A percentile compares a stretch with the other conserved stretches of the same genome.
These are phyloP conservation scores for Magnusiomyces suaveolens DNA, from an alignment of 1,139 yeast species.

Conservation along the genomic window DNA sequence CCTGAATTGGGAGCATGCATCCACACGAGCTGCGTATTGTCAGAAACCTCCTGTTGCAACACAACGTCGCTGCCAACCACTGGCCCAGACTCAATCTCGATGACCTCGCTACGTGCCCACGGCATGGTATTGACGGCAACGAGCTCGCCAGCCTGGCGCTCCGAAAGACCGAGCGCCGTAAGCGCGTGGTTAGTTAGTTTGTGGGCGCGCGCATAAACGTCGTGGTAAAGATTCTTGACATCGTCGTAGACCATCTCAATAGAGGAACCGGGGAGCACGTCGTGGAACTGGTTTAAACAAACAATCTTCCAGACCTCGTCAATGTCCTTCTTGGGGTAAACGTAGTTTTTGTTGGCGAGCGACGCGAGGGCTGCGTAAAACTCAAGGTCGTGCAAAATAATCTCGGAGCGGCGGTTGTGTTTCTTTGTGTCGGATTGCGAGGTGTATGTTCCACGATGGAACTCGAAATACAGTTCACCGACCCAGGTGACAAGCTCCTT, in stretches of 20 bases:
- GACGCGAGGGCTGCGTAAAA: slow-evolving; percentile 71
- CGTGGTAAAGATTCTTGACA: slow-evolving; percentile 68
- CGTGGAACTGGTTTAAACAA: slow-evolving; percentile 89
- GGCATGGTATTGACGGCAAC: slow-evolving; percentile 52
- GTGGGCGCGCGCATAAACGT: slow-evolving; percentile 46
- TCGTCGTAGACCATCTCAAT: slow-evolving; percentile 93
- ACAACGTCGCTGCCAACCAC: slow-evolving; percentile 12
- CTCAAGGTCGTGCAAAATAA: slow-evolving; percentile 76
- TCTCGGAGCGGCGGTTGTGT: slow-evolving; percentile 69
- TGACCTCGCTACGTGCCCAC: slow-evolving; percentile 54
- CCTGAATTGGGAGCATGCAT: slow-evolving; percentile 17
- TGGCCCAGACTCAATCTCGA: slow-evolving; percentile 32
- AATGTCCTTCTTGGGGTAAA: slow-evolving; percentile 61
- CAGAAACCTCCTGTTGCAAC: slow-evolving; percentile 11
- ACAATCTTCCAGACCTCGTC: slow-evolving; percentile 78
- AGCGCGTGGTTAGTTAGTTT: slow-evolving; percentile 47
- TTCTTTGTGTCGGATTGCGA: slow-evolving; percentile 81
- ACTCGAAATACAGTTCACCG: slow-evolving; percentile 90
- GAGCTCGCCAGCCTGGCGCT: slow-evolving; percentile 14
- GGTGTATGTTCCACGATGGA: slow-evolving; percentile 94
- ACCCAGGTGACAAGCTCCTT: slow-evolving; percentile 70
- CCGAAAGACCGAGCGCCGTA: slow-evolving; percentile 33
- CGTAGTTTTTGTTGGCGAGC: slow-evolving; percentile 41
- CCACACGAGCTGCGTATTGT: slow-evolving; percentile 14
- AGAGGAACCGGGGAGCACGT: slow-evolving; percentile 92